These are phyloP conservation scores for Phialophora expanda DNA, from an alignment of 2,329 filamentous ascomycete genomes.

Conservation along the genomic window DNA sequence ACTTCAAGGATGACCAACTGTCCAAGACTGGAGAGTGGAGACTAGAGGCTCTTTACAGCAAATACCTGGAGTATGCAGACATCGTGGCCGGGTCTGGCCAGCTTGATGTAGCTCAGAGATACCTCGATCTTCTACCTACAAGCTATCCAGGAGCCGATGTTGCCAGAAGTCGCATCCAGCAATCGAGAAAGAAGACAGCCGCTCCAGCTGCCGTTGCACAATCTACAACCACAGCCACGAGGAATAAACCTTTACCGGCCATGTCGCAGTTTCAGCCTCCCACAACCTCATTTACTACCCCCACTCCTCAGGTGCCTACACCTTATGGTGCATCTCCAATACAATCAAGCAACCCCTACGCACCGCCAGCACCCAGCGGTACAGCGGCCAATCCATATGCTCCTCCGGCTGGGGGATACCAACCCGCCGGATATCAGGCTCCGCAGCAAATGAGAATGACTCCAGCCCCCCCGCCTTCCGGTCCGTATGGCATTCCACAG, in stretches of 20 bases:
- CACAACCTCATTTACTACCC: constrained; percentile 42
- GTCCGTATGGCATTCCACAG: constrained; percentile 45
- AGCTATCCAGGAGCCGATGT: constrained; percentile 86
- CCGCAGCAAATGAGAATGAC: constrained; percentile 53
- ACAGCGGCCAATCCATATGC: constrained; percentile 55
- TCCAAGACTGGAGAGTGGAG: constrained; percentile 80
- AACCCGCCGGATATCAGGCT: constrained; percentile 62
- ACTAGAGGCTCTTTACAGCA: constrained; percentile 83
- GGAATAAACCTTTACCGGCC: constrained; percentile 52
- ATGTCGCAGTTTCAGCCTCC: constrained; percentile 46
- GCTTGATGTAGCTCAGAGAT: constrained; percentile 83
- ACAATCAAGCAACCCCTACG: constrained; percentile 24
- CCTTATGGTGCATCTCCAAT: constrained; percentile 14
- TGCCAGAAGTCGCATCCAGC: constrained; percentile 80
- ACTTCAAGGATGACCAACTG: constrained; percentile 82
- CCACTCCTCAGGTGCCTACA: constrained; percentile 37
- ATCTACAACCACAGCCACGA: constrained; percentile 48
- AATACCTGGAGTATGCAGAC: constrained; percentile 96
- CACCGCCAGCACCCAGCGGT: constrained; percentile 39
- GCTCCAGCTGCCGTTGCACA: constrained; percentile 52
- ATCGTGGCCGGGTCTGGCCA: constrained; percentile 91
- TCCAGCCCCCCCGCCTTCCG: constrained; percentile 47
- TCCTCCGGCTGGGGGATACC: constrained; percentile 58
- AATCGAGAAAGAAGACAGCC: constrained; percentile 71
- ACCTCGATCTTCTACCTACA: constrained; percentile 82